Evolutionary conservation across 306 rosid species (phyloP).

Genomic region (Chamaecrista fasciculata): DNA sequence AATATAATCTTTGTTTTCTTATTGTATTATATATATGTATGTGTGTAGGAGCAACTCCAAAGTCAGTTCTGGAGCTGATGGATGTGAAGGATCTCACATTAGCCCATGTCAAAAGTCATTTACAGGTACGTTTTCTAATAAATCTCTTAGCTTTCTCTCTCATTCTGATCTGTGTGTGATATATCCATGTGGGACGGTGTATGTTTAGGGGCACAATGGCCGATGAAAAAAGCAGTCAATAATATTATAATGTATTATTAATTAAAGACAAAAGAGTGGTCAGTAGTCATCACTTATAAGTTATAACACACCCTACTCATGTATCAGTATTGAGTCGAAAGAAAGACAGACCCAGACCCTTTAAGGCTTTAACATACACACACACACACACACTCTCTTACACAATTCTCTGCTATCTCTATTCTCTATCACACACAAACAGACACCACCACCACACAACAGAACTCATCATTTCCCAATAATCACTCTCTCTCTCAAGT

Average conservation of each 20-base stretch:
- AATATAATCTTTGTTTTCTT: too few species aligned
- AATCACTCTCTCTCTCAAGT: constrained; percentile 29
- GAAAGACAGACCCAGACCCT: too few species aligned
- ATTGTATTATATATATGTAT: neutral
- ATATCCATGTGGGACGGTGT: too few species aligned
- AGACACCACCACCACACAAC: too few species aligned
- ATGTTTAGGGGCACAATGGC: constrained; percentile 42
- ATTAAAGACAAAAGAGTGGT: too few species aligned
- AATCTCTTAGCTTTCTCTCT: neutral
- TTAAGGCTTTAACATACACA: too few species aligned
- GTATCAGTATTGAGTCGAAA: too few species aligned
- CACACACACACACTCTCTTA: too few species aligned
- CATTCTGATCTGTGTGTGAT: constrained; percentile 20
- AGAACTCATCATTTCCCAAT: constrained; percentile 77
- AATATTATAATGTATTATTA: constrained; percentile 37
- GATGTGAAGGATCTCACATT: constrained; percentile 95
- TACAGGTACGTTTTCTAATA: constrained; percentile 63
- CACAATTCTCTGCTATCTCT: constrained; percentile 32
- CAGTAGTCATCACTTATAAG: neutral
- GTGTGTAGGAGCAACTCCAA: constrained; percentile 79
- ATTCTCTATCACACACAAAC: too few species aligned
- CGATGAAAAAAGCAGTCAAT: constrained; percentile 50
- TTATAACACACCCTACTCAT: too few species aligned
- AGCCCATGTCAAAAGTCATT: constrained; percentile 97
- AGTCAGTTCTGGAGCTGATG: constrained; percentile 96